These are phyloP conservation scores for Ceratopteris richardii DNA, from an alignment of 75 land plant species.

Conservation along the genomic window DNA sequence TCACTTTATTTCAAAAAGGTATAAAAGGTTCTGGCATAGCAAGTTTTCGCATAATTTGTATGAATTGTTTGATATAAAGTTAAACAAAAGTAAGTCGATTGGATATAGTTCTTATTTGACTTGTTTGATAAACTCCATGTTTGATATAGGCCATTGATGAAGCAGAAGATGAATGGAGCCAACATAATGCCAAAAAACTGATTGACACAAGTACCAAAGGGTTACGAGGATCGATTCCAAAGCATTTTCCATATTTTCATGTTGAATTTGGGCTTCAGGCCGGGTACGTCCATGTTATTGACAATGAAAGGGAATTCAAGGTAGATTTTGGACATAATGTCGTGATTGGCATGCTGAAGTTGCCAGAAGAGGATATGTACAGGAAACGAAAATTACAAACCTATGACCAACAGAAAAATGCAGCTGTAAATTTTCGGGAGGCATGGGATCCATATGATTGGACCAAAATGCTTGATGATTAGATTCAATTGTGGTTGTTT, in stretches of 20 bases:
- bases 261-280: slow-evolving; percentile 85
- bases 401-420: slow-evolving; percentile 47
- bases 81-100: neutral
- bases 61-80: no score
- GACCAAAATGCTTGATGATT: slow-evolving; percentile 60
- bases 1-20: slow-evolving; percentile 96
- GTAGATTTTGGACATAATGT: slow-evolving; percentile 70
- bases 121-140: neutral
- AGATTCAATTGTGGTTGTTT: no score
- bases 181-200: slow-evolving; percentile 89
- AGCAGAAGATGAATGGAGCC: slow-evolving; percentile 97
- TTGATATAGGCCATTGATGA: slow-evolving; percentile 86
- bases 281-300: slow-evolving; percentile 92
- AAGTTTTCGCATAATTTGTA: no score
- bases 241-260: slow-evolving; percentile 87
- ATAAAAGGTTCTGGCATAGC: neutral
- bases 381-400: slow-evolving; percentile 43
- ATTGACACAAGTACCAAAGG: slow-evolving; percentile 79
- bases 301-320: slow-evolving; percentile 67
- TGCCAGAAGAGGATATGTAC: slow-evolving; percentile 77
- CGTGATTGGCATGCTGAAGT: slow-evolving; percentile 62
- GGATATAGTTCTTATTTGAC: no score
- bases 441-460: slow-evolving; percentile 88
- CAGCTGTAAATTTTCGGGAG: slow-evolving; percentile 39
- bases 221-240: slow-evolving; percentile 67